A percentile compares a stretch with the other conserved stretches of the same genome.
phyloP scores from a whole-genome alignment of 176 grass and related monocot species.

The Alloteropsis semialata region DNA sequence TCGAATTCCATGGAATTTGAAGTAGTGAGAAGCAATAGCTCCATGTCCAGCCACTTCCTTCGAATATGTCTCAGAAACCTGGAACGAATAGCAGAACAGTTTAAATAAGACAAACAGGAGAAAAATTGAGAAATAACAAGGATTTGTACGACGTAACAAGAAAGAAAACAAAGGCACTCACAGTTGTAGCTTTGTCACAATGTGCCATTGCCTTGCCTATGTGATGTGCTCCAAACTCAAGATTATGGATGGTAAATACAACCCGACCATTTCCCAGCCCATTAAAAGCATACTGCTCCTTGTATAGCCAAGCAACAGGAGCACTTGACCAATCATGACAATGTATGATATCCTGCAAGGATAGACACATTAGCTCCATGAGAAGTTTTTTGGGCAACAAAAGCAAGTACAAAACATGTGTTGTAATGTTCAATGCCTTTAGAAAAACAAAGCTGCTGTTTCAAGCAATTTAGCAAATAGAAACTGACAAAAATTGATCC shows the following conservation, averaged over 20 bases:
- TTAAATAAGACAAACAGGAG: conserved; percentile 15
- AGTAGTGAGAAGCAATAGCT: conserved; percentile 80
- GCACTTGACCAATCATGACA: conserved; percentile 99
- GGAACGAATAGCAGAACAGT: conserved; percentile 21
- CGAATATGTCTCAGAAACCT: conserved; percentile 88
- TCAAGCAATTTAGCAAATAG: background rate
- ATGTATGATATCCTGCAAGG: conserved; percentile 89
- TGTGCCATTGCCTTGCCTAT: conserved; percentile 76
- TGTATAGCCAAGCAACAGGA: conserved; percentile 89
- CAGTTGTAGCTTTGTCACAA: conserved; percentile 93
- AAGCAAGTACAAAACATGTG: background rate
- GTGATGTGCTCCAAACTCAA: conserved; percentile 87
- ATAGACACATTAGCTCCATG: background rate
- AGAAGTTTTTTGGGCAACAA: background rate
- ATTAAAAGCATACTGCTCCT: conserved; percentile 72
- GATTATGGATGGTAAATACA: conserved; percentile 97
- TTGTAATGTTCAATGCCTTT: background rate
- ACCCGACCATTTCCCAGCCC: conserved; percentile 68
- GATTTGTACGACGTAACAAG: background rate
- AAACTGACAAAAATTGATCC: background rate
- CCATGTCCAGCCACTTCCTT: conserved; percentile 83
- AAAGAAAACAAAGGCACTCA: conserved; percentile 42
- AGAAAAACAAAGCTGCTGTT: background rate
- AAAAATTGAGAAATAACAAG: background rate
- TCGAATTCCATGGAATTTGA: conserved; percentile 71